Base-by-base conservation (phyloP, 2,329 filamentous ascomycete species). In the Pseudogymnoascus sp. region DNA sequence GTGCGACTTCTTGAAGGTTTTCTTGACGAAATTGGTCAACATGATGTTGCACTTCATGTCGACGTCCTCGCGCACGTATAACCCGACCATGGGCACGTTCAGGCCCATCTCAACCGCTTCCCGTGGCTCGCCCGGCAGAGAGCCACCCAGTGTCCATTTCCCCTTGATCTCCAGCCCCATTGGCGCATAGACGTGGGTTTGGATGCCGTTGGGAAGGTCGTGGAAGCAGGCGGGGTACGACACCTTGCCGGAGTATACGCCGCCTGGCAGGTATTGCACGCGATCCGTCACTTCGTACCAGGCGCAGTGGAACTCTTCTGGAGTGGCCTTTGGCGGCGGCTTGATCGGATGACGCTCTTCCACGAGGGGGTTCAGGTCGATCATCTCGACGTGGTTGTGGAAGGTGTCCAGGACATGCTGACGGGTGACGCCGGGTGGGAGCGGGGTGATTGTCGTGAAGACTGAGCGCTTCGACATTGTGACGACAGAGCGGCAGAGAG, bases 61-160 rank as follows among this genome's bases (percentile, higher is more conserved):
- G 59, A 94, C 87, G 67, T 96, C 91, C 77, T 96, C 91, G n/a
- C 89, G 81, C 43, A 96, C 77, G 71, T 92, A 95, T 11, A 96
- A 77, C 0, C 91, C 91, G 41, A 83, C 78, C 21, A 80, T 74
- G 0, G 91, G 90, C 0, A 81, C 83, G 12, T 81, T 81, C 5
- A 89, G 74, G 4, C 87, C 88, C 21, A 90, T 74, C 75, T 93
- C 89, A 10, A 82, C 75, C 0, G 84, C 79, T 69, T 87, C 81
- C 31, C 80, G 78, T 0, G 84, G 82, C 73, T 95, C 90, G 16
- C 87, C 89, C 0, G 87, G 86, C 43, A 89, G 76, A 8, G 82
- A 84, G 8, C 91, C 91, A 52, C 83, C 85, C 3, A 96, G 78
- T 7, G 81, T 86, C 90, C 91, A 96, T 74, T 87, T 88, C 59